phyloP scores from a whole-genome alignment of 495 filamentous ascomycete genomes.

The Darksidea phi region DNA sequence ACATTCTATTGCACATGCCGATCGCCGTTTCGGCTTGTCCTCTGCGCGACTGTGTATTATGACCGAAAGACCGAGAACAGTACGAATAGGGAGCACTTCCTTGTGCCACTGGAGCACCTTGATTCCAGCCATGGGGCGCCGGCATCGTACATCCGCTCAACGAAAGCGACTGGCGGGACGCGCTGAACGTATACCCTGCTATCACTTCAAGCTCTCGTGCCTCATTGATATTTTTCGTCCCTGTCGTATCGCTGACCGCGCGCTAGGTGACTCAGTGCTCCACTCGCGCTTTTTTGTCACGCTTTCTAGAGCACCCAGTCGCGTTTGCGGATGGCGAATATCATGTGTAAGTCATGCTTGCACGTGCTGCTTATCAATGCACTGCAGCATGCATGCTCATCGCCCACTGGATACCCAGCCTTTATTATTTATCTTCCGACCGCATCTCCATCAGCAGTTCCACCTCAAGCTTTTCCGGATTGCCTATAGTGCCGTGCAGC shows the following conservation, averaged over 20 bases:
- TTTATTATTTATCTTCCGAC: background rate
- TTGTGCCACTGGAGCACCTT: background rate
- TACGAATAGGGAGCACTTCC: background rate
- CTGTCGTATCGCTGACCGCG: slow-evolving; percentile 1
- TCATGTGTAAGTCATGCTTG: slow-evolving; percentile 22
- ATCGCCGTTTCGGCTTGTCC: background rate
- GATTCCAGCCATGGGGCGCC: slow-evolving; percentile 5
- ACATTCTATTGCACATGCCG: background rate
- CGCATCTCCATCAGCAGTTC: background rate
- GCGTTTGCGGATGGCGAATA: slow-evolving; percentile 5
- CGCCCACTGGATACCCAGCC: background rate
- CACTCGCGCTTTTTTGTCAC: background rate
- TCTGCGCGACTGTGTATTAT: background rate
- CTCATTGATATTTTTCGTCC: background rate
- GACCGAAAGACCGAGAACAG: slow-evolving; percentile 20
- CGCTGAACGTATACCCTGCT: too few species aligned
- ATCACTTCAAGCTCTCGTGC: background rate
- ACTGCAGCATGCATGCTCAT: background rate
- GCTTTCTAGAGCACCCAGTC: slow-evolving; percentile 1
- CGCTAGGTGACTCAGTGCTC: slow-evolving; percentile 18
- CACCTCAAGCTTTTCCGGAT: background rate
- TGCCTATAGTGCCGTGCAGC: background rate
- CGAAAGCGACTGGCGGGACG: too few species aligned
- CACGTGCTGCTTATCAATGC: slow-evolving; percentile 29
- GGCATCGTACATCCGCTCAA: background rate